Evolutionary conservation across 2,329 filamentous ascomycete species (phyloP), one percentile per base, ranked within the genome.

Genomic region (Celoporthe dispersa): DNA sequence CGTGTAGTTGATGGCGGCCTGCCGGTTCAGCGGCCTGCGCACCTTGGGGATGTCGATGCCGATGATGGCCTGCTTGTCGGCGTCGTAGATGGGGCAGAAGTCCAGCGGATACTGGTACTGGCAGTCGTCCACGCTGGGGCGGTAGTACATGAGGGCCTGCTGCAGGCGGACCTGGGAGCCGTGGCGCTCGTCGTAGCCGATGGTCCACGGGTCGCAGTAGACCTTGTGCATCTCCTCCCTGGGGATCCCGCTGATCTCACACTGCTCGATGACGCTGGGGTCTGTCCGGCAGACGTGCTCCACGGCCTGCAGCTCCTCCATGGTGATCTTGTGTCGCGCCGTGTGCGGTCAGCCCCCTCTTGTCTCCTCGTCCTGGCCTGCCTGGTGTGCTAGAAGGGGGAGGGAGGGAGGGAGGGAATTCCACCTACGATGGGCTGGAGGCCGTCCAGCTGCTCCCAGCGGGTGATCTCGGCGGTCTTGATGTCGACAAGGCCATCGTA

Each of bases 141-240:
- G 90, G 80, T 97, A 98, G 84, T 98, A 98, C 94, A 97, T 97
- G 68, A 98, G 84, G 1, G 94, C 94, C 81, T 98, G 94, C 81
- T 98, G 94, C 4, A 97, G 87, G 68, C 94, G 90, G 59, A 93
- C 85, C 59, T 84, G 84, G 78, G 83, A 95, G 72, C 94, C 94
- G 76, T 94, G 96, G 60, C 94, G 91, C 82, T 97, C 93, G 76
- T 98, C 94, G 78, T 94, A 97, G 64, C 94, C 94, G 80, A 98
- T 97, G 0, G 94, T 97, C 94, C 94, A 98, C 14, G 93, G 94
- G 78, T 98, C 94, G 80, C 94, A 97, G 83, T 97, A 97, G 63
- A 98, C 93, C 81, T 97, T 97, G 84, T 96, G 84, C 94, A 98
- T 97, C 71, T 97, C 92, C 74, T 92, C 86, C 69, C 86, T 86